Percentiles rank a stretch among this genome's conserved stretches.
Conservation (phyloP, 345 rosid species). For the Eucalyptus erythrocorys region DNA sequence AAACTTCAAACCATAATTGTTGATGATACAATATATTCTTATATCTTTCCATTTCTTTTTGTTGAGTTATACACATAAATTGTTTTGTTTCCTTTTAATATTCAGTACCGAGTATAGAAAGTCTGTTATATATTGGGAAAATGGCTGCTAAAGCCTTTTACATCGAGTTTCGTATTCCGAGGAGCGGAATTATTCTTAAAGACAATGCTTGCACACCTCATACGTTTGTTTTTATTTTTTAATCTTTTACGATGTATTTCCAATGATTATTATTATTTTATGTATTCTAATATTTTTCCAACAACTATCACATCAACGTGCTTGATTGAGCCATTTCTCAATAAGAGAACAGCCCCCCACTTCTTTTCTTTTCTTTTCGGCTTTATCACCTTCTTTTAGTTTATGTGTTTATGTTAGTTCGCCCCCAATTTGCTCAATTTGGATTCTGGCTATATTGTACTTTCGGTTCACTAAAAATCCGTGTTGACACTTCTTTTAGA, state of each 20-base stretch:
- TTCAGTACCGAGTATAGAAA: accelerated
- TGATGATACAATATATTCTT: too few relatives aligned
- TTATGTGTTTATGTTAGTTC: neutral
- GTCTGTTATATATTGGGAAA: too few relatives aligned
- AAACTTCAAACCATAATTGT: too few relatives aligned
- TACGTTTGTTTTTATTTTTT: too few relatives aligned
- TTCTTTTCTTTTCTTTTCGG: neutral
- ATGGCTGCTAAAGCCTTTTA: too few relatives aligned
- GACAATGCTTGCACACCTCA: accelerated
- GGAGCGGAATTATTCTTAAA: too few relatives aligned
- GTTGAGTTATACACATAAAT: too few relatives aligned
- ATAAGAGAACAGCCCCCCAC: neutral
- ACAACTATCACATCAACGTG: neutral
- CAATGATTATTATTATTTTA: too few relatives aligned
- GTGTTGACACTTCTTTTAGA: neutral
- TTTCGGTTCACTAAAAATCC: neutral
- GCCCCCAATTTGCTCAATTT: neutral
- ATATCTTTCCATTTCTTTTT: too few relatives aligned
- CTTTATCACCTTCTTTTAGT: neutral
- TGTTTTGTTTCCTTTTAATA: too few relatives aligned
- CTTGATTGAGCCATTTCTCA: neutral
- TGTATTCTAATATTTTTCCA: too few relatives aligned
- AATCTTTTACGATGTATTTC: too few relatives aligned
- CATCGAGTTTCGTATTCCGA: accelerated
- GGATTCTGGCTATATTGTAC: neutral